A percentile compares a stretch with the other conserved stretches of the same genome.
Conservation (phyloP, 225 moss, liverwort and hornwort species). For the Antitrichia curtipendula region DNA sequence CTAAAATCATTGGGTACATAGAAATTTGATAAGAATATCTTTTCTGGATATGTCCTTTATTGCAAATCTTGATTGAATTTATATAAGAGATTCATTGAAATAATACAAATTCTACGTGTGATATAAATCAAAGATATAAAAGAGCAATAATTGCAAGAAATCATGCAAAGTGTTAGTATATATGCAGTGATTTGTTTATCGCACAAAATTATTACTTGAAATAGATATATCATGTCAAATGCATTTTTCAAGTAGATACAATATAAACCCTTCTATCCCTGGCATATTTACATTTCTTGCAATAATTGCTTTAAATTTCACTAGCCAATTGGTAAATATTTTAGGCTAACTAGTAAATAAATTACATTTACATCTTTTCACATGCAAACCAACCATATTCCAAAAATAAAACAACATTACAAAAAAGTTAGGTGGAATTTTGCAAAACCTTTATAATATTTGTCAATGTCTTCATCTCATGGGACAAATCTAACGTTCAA, state of each 20-base stretch:
- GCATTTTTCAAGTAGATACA: neutral
- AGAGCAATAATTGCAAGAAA: neutral
- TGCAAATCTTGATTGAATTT: no score
- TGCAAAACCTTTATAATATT: neutral
- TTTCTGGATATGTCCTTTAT: no score
- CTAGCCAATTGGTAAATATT: neutral
- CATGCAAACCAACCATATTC: neutral
- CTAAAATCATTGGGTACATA: no score
- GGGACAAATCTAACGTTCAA: neutral
- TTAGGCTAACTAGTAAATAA: no score
- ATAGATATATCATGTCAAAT: no score
- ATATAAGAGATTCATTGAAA: neutral
- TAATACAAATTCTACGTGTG: fast-evolving
- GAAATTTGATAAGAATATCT: no score
- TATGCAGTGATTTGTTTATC: neutral
- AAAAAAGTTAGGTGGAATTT: neutral
- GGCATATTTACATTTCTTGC: neutral
- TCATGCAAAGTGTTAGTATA: neutral
- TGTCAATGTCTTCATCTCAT: neutral
- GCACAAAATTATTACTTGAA: neutral
- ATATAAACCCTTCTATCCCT: neutral
- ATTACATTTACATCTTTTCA: neutral
- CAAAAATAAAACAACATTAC: neutral
- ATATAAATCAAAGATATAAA: neutral
- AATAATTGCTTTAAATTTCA: neutral